These are phyloP conservation scores for Rhexocercosporidium sp. DNA, from an alignment of 2,329 filamentous ascomycete genomes.

Conservation along the genomic window DNA sequence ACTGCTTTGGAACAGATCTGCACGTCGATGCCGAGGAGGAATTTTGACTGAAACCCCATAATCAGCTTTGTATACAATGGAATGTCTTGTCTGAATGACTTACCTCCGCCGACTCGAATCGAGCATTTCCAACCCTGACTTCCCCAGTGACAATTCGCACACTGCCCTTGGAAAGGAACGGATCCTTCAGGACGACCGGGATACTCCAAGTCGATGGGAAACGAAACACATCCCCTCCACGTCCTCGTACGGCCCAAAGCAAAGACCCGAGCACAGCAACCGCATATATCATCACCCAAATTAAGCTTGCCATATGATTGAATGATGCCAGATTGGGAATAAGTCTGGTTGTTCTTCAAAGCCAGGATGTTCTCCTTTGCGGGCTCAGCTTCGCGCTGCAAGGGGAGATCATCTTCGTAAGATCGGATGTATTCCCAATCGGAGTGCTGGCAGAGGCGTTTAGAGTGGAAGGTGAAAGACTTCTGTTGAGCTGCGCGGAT, in stretches of 20 bases:
- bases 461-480: not conserved
- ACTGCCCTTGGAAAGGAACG: not conserved
- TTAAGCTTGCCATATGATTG: not conserved
- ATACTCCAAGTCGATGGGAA: not conserved
- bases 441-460: not conserved
- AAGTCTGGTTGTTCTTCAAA: not conserved
- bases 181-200: not conserved
- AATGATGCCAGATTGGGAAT: slow-evolving; percentile 3
- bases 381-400: not conserved
- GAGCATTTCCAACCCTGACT: slow-evolving; percentile 6
- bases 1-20: slow-evolving; percentile 1
- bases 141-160: slow-evolving; percentile 6
- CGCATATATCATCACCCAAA: not conserved
- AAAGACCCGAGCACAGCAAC: not conserved
- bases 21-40: not conserved
- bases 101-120: not conserved
- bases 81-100: not conserved
- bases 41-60: not conserved
- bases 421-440: slow-evolving; percentile 1
- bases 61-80: not conserved
- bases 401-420: not conserved
- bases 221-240: slow-evolving; percentile 5
- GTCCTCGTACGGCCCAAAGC: not conserved
- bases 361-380: not conserved
- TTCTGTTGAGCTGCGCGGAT: not conserved